Conservation (phyloP, 495 filamentous ascomycete species). For the Clohesyomyces aquaticus region DNA sequence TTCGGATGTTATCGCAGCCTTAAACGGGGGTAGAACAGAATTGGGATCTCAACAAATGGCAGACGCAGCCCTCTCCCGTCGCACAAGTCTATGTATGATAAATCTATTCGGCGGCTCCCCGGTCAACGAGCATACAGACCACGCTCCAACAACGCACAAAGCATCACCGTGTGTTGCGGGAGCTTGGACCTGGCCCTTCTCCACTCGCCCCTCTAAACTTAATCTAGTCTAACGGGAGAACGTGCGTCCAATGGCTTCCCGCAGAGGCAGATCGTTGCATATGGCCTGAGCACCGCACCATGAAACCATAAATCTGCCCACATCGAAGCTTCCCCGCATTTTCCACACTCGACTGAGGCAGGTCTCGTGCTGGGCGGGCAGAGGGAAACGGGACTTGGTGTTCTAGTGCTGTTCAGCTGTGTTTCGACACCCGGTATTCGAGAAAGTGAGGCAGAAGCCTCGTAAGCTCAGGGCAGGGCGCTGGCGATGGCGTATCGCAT, state of each 20-base stretch:
- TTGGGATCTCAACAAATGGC: too few species aligned
- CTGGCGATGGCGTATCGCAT: background rate
- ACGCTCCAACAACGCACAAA: background rate
- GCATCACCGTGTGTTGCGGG: slow-evolving; percentile 8
- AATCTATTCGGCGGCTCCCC: background rate
- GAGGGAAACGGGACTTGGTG: background rate
- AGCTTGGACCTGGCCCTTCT: slow-evolving; percentile 17
- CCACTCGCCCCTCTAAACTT: slow-evolving; percentile 1
- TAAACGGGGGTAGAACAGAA: background rate
- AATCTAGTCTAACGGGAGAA: background rate
- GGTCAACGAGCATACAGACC: slow-evolving; percentile 1
- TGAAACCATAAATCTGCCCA: background rate
- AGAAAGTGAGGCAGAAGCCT: background rate
- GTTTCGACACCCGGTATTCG: background rate
- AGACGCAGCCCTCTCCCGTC: too few species aligned
- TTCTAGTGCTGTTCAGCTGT: background rate
- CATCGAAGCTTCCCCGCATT: slow-evolving; percentile 18
- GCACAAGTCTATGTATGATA: too few species aligned
- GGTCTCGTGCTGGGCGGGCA: background rate
- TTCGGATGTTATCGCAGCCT: background rate
- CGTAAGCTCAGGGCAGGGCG: background rate
- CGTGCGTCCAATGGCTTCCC: background rate
- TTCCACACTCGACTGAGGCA: slow-evolving; percentile 6
- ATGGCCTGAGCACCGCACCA: background rate
- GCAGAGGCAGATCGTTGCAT: background rate